Evolutionary conservation across 2,329 filamentous ascomycete species (phyloP), one percentile per base, ranked within the genome.

Genomic region (Trichoderma atrobrunneum): DNA sequence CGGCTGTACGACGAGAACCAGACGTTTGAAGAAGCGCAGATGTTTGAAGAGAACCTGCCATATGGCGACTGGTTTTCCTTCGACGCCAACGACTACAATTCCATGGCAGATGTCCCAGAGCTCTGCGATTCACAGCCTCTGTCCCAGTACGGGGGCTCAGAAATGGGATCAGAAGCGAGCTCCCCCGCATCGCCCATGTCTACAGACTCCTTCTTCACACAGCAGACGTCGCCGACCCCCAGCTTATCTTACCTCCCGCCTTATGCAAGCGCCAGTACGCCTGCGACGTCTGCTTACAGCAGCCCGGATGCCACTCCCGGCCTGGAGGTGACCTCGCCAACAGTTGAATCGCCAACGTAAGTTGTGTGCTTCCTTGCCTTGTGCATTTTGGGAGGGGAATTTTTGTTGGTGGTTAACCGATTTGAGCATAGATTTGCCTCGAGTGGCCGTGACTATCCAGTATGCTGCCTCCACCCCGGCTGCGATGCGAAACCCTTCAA

Each of bases 401-500:
- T n/a, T n/a, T 26, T 61, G 32, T 24, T 2, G 48, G 57, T 32
- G 57, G 21, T 66, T 71, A 68, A 75, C 73, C 64, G 56, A 21
- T 34, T 26, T 68, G 56, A 63, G 36, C 43, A 43, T 56, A 72
- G 71, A 70, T 68, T 60, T 54, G 60, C 72, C 54, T 70, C 75
- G 34, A 32, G 67, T 69, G 76, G 76, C 28, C 77, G 76, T 10
- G 80, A 82, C 73, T 79, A 78, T 73, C 80, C 80, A 56, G 80
- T 82, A 67, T 77, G 75, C 36, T 87, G 85, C 76, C 78, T 82
- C 10, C 74, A 78, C 36, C 78, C 79, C 8, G 81, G 79, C 28
- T 89, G 87, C 79, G 78, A 77, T 34, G 79, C 81, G 34, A 82
- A 82, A 65, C 81, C 82, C 1, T 89, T 89, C 77, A 83, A 82